These are phyloP conservation scores for Apium graveolens DNA, from an alignment of 129 eudicot genomes.

Conservation along the genomic window DNA sequence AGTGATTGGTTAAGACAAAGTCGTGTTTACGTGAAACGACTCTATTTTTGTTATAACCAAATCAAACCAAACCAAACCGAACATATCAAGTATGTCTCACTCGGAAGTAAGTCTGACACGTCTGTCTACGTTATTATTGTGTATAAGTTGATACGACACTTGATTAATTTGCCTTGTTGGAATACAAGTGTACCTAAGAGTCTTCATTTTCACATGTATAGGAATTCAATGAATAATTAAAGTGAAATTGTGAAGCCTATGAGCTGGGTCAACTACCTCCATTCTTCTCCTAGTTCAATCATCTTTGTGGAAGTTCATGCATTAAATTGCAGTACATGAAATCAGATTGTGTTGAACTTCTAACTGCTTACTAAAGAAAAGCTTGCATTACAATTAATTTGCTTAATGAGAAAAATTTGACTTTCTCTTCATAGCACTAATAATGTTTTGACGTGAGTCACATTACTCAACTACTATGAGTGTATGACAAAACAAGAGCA, in stretches of 20 bases:
- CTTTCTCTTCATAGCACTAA: too few relatives aligned
- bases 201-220: not conserved
- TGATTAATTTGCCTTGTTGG: not conserved
- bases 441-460: not conserved
- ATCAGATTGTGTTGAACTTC: not conserved
- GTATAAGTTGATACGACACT: not conserved
- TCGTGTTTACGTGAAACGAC: not conserved
- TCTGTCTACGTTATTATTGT: not conserved
- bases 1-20: constrained; percentile 3
- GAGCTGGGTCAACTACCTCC: not conserved
- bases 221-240: not conserved
- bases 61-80: not conserved
- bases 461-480: not conserved
- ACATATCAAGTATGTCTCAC: not conserved
- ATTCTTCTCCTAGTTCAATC: not conserved
- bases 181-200: not conserved
- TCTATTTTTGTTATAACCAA: not conserved
- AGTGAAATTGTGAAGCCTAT: not conserved
- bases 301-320: not conserved
- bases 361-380: not conserved
- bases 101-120: not conserved
- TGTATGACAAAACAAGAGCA: too few relatives aligned
- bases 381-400: not conserved
- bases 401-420: not conserved
- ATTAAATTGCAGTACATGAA: not conserved